Conservation (phyloP, 768 basidiomycete genomes). For the Leccinum fibrillosum region DNA sequence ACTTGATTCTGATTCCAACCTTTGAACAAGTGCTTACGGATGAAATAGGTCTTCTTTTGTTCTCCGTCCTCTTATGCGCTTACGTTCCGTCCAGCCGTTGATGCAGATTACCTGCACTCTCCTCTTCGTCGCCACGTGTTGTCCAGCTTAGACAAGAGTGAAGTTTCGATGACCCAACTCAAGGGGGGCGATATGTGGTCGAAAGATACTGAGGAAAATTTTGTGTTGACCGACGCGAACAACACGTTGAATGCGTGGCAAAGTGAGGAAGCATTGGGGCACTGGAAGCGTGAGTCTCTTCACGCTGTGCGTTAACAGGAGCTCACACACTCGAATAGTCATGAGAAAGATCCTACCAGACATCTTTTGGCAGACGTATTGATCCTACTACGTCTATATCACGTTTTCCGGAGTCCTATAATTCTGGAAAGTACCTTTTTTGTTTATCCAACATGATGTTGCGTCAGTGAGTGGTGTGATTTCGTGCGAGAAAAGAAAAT, state of each 20-base stretch:
- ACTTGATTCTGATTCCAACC: slow-evolving; percentile 15
- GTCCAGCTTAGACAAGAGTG: slow-evolving; percentile 46
- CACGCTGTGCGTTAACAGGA: neutral
- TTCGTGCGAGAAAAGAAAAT: neutral
- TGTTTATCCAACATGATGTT: neutral
- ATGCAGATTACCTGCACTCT: slow-evolving; percentile 67
- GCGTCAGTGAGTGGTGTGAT: neutral
- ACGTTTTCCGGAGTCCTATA: neutral
- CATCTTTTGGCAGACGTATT: slow-evolving; percentile 77
- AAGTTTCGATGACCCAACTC: slow-evolving; percentile 47
- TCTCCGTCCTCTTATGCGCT: slow-evolving; percentile 51
- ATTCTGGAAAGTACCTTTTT: neutral
- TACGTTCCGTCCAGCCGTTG: slow-evolving; percentile 52
- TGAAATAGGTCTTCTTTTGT: slow-evolving; percentile 77
- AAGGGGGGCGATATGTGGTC: slow-evolving; percentile 22
- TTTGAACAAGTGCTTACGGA: slow-evolving; percentile 5
- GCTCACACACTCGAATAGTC: slow-evolving; percentile 39
- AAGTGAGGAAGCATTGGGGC: slow-evolving; percentile 56
- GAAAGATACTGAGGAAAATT: slow-evolving; percentile 36
- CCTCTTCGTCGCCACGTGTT: slow-evolving; percentile 63
- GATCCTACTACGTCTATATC: slow-evolving; percentile 11
- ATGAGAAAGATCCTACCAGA: slow-evolving; percentile 79
- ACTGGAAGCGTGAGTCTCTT: slow-evolving; percentile 66
- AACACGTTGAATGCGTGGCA: slow-evolving; percentile 70
- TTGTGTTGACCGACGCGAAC: slow-evolving; percentile 57